phyloP scores from a whole-genome alignment of 2,329 filamentous ascomycete genomes.

The Clonostachys rosea region DNA sequence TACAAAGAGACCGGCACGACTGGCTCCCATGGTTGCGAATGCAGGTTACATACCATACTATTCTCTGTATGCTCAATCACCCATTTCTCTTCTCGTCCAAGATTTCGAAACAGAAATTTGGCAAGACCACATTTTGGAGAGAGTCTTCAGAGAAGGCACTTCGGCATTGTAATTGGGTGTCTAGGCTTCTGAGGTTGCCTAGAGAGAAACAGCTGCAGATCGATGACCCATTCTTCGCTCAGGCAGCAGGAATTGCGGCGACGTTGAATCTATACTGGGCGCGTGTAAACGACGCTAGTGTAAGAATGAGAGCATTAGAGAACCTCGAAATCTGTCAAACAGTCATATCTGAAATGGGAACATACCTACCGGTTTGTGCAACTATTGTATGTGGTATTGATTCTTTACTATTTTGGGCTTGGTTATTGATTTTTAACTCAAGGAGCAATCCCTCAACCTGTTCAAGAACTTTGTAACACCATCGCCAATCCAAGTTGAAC shows the following conservation, averaged over 20 bases:
- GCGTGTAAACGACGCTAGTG: not conserved
- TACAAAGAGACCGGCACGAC: not conserved
- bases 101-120: not conserved
- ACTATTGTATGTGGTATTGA: too few species aligned
- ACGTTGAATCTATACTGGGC: constrained; percentile 4
- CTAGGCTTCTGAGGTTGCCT: constrained; percentile 1
- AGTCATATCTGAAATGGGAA: not conserved
- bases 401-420: too few species aligned
- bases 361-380: not conserved
- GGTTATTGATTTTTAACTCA: too few species aligned
- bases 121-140: constrained; percentile 2
- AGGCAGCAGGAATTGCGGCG: constrained; percentile 2
- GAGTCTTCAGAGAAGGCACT: constrained; percentile 1
- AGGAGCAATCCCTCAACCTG: too few species aligned
- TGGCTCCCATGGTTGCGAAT: constrained; percentile 3
- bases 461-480: too few species aligned
- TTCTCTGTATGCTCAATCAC: constrained; percentile 3
- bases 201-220: not conserved
- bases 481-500: too few species aligned
- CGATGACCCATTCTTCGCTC: constrained; percentile 1
- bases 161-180: constrained; percentile 2
- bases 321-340: constrained; percentile 1
- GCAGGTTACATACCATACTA: constrained; percentile 2
- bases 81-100: constrained; percentile 3
- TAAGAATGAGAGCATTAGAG: not conserved